Percentiles rank a stretch among this genome's conserved stretches.
Conservation (phyloP, 306 rosid species). For the Vachellia pachyceras region DNA sequence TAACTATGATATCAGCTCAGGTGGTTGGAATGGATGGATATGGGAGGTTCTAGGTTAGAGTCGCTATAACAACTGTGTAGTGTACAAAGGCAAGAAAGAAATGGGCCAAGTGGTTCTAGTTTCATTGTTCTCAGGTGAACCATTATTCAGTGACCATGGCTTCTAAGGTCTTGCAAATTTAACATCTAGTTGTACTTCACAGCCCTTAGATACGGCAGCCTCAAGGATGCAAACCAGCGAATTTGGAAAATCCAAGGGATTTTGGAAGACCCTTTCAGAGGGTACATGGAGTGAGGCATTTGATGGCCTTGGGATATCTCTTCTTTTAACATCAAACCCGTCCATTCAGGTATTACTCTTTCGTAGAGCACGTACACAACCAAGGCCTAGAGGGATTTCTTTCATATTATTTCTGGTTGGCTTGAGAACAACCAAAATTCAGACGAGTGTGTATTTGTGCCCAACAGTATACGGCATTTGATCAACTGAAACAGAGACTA, state of each 20-base stretch:
- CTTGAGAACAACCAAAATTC: slow-evolving; percentile 30
- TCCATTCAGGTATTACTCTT: slow-evolving; percentile 75
- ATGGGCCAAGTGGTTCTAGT: background rate
- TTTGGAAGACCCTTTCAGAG: slow-evolving; percentile 87
- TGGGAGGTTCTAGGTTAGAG: no score
- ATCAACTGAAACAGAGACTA: slow-evolving; percentile 81
- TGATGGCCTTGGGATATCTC: slow-evolving; percentile 91
- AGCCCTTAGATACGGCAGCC: slow-evolving; percentile 95
- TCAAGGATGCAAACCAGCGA: slow-evolving; percentile 96
- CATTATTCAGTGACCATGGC: background rate
- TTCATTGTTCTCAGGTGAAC: slow-evolving; percentile 8
- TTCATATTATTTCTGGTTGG: slow-evolving; percentile 26
- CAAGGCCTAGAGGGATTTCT: slow-evolving; percentile 27
- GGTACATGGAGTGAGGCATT: slow-evolving; percentile 87
- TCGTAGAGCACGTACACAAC: slow-evolving; percentile 23
- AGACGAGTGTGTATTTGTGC: slow-evolving; percentile 14
- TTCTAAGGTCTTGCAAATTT: slow-evolving; percentile 22
- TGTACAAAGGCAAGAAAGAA: background rate
- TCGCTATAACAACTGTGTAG: background rate
- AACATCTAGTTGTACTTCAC: slow-evolving; percentile 42
- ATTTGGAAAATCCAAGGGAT: slow-evolving; percentile 94
- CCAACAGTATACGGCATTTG: slow-evolving; percentile 82
- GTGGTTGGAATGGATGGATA: background rate
- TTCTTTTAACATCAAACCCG: slow-evolving; percentile 92
- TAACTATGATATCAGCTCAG: slow-evolving; percentile 18